Evolutionary conservation across 805 yeast genomes (phyloP), one percentile per base, ranked within the genome.

Genomic region (Ogataea minuta): DNA sequence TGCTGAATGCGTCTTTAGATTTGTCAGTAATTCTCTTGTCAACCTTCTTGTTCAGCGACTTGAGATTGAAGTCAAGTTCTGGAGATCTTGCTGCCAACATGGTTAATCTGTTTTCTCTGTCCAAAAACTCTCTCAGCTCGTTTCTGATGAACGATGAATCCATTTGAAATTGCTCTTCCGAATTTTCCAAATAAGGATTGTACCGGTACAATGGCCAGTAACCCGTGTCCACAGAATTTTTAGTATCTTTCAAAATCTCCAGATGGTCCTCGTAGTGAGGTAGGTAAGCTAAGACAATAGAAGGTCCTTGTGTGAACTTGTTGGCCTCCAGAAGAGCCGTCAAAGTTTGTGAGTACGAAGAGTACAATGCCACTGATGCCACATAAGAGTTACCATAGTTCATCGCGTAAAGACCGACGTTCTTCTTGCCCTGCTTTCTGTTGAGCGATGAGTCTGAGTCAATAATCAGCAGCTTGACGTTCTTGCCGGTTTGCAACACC

Each of bases 171-270:
- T 62, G 60, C n/a, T 79, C 76, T 24, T 68, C 71, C 3, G 64
- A 59, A 20, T 51, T 43, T 32, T 70, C 74, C 34, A 72, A 62
- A 8, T 61, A 48, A 40, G 97, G 96, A 52, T 87, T 74, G 66
- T 74, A 91, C 59, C 96, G 74, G 68, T 90, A 91, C 46, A 91
- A 72, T 33, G 98, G 98, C 95, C 97, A 89, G 67, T 84, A 83
- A n/a, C 98, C 98, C 23, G 89, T 70, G 54, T 87, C 96, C 31
- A 91, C 95, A 15, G 96, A 91, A 46, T 67, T 68, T 63, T 91
- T 91, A 23, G 97, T 90, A 60, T 86, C 93, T 60, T 84, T 81
- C 53, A 91, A 71, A 31, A 90, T 78, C 17, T 79, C 75, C 50
- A 91, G 67, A 28, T 95, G 82, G 45, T 79, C 68, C 47, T 81